Evolutionary conservation across 2,329 filamentous ascomycete genomes (phyloP).

Genomic region (Pseudocercospora macadamiae): DNA sequence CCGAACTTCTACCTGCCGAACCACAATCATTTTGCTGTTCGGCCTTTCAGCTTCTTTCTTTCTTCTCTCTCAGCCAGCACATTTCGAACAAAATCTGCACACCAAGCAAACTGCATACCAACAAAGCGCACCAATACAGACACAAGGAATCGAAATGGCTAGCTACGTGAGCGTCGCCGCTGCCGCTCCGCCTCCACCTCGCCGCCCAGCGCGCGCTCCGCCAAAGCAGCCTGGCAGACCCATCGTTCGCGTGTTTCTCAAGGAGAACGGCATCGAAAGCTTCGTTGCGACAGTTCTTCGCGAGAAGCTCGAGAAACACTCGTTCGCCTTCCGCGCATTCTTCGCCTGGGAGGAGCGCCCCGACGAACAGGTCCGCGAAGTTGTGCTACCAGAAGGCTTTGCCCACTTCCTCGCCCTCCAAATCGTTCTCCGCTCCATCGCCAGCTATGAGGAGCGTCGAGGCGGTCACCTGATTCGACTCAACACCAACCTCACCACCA

Average conservation of each 20-base stretch:
- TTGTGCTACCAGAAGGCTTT: slow-evolving; percentile 8
- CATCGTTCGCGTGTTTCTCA: neutral
- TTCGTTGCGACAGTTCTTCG: slow-evolving; percentile 3
- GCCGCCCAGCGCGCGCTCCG: neutral
- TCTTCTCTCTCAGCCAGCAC: neutral
- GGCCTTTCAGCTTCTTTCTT: neutral
- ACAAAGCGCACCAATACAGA: neutral
- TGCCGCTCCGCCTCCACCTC: neutral
- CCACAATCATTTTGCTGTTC: neutral
- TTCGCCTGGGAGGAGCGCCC: neutral
- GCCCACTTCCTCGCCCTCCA: slow-evolving; percentile 8
- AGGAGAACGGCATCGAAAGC: neutral
- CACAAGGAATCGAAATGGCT: slow-evolving; percentile 1
- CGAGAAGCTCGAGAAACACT: slow-evolving; percentile 7
- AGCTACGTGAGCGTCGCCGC: too few relatives aligned
- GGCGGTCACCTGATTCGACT: neutral
- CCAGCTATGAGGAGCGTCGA: neutral
- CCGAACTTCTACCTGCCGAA: neutral
- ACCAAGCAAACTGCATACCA: neutral
- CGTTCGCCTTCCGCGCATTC: slow-evolving; percentile 1
- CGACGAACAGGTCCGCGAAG: neutral
- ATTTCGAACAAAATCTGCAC: neutral
- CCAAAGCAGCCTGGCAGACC: too few relatives aligned
- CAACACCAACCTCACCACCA: slow-evolving; percentile 4
- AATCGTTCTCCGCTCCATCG: slow-evolving; percentile 11